These are phyloP conservation scores for Pseudopediastrum boryanum DNA, from an alignment of 139 green algal species.

Conservation along the genomic window DNA sequence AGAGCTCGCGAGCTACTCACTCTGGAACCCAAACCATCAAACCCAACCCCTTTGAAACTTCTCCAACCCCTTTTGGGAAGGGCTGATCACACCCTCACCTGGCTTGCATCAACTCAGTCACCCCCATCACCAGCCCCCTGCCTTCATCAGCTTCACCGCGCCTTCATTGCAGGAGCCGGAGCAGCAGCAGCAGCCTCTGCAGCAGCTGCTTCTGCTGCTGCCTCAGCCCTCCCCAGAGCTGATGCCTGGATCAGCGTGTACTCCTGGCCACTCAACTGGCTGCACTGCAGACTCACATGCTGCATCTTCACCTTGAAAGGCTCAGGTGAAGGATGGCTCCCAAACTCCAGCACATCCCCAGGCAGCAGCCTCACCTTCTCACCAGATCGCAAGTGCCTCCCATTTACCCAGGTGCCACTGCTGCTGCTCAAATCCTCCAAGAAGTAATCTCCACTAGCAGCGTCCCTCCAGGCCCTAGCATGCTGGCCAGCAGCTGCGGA, in stretches of 20 bases:
- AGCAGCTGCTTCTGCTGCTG: not conserved
- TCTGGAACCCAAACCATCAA: not conserved
- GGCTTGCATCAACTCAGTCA: not conserved
- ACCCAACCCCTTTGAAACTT: not conserved
- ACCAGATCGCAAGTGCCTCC: slow-evolving; percentile 33
- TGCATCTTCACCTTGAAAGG: slow-evolving; percentile 70
- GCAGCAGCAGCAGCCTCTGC: slow-evolving; percentile 7
- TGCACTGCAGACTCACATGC: slow-evolving; percentile 47
- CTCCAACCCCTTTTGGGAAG: too few species aligned
- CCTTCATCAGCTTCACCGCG: not conserved
- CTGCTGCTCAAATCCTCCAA: slow-evolving; percentile 55
- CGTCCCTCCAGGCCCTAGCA: slow-evolving; percentile 29
- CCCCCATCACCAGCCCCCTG: not conserved
- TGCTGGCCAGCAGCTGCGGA: slow-evolving; percentile 39
- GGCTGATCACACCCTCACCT: too few species aligned
- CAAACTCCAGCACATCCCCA: slow-evolving; percentile 70
- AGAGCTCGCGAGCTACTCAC: not conserved
- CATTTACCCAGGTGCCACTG: slow-evolving; percentile 77
- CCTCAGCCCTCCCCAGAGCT: not conserved
- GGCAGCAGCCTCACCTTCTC: slow-evolving; percentile 47
- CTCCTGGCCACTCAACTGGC: slow-evolving; percentile 22
- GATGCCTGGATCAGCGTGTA: slow-evolving; percentile 26
- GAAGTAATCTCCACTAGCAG: slow-evolving; percentile 34
- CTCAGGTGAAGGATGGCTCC: slow-evolving; percentile 35
- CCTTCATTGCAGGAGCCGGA: too few species aligned